Evolutionary conservation across 768 basidiomycete genomes (phyloP), one percentile per base, ranked within the genome.

Genomic region (Agrocybe chaxingu): DNA sequence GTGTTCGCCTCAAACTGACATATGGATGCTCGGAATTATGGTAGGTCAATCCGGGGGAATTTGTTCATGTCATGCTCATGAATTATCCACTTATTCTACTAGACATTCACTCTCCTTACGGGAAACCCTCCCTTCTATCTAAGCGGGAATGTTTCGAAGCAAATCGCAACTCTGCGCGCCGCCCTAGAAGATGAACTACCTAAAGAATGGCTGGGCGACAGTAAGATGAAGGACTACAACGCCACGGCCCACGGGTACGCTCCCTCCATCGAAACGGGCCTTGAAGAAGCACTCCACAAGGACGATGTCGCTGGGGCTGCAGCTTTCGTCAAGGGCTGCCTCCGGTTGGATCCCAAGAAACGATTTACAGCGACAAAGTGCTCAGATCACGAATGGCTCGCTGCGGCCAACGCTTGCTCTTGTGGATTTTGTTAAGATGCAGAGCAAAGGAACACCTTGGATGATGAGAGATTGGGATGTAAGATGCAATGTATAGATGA

Each of bases 21-120:
- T 59, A 11, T 57, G 58, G 55, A 54, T 52, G 50, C 41, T 57
- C 7, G 55, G 55, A 37, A 43, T 13, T 32, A 37, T 54, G 45
- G 58, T 56, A 42, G n/a, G 50, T 47, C 36, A 2, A 2, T 33
- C 18, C 35, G 9, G 7, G 9, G 7, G 31, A 11, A 33, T 18
- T 39, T 19, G 2, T 11, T n/a, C 48, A 1, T 4, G 31, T 12
- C 18, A 10, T 16, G 32, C 6, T 38, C 18, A 4, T 16, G 10
- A 36, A 11, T 1, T 16, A 16, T 29, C 18, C 7, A 5, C 33
- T 19, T 29, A 43, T 12, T 8, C 32, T 46, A 12, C 8, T 34
- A 52, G 55, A 50, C 48, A 40, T 49, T 56, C 44, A 42, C 37
- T 2, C 47, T 56, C 5, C 34, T 53, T 7, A 50, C 51, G 8